Percentiles rank a stretch among this genome's conserved stretches.
Conservation (phyloP, 164 flowering plant genomes). For the Umbilicus rupestris region DNA sequence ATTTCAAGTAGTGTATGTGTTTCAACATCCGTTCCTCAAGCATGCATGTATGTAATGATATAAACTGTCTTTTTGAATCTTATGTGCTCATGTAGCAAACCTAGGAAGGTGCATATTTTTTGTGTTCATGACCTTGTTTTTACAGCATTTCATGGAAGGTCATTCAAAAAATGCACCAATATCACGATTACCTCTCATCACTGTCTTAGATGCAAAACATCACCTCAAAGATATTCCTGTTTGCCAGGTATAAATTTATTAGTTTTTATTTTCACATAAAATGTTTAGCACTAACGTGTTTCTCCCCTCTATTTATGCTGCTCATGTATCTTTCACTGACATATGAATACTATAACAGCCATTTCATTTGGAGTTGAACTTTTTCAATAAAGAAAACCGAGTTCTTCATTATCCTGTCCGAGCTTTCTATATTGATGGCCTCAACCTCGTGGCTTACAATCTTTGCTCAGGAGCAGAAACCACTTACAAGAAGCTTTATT, state of each 20-base stretch:
- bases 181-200: conserved; percentile 80
- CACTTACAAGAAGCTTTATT: conserved; percentile 67
- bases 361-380: conserved; percentile 90
- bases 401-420: conserved; percentile 96
- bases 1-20: too few species aligned
- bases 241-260: conserved; percentile 50
- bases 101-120: too few species aligned
- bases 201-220: conserved; percentile 54
- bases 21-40: too few species aligned
- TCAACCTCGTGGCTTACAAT: conserved; percentile 86
- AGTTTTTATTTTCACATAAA: neutral
- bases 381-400: conserved; percentile 81
- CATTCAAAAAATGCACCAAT: conserved; percentile 91
- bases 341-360: conserved; percentile 42
- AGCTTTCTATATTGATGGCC: conserved; percentile 80
- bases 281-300: neutral
- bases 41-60: too few species aligned
- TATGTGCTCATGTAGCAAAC: too few species aligned
- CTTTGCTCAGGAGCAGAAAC: conserved; percentile 71
- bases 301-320: neutral
- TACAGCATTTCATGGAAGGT: conserved; percentile 96
- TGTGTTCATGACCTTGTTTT: conserved; percentile 3
- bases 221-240: conserved; percentile 73
- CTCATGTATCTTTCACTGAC: conserved; percentile 5
- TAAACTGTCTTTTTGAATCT: too few species aligned